Base-by-base conservation (phyloP, 805 yeast species). In the Komagataella ulmi region DNA sequence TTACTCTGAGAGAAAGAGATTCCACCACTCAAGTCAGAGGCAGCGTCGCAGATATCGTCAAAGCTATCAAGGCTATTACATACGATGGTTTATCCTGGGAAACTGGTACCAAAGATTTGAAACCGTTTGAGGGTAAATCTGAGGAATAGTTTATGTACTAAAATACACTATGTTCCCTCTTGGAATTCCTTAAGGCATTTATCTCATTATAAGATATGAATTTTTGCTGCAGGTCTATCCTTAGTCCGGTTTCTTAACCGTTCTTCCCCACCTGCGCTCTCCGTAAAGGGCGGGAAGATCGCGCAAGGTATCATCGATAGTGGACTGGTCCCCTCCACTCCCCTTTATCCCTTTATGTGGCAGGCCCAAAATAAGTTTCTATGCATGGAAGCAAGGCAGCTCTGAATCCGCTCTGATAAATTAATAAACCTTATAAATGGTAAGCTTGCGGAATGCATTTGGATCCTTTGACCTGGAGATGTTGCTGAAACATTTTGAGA, bases 11-110 rank as follows among this genome's bases (percentile, higher is more conserved):
- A 77, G 98, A 91, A 71, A 87, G 99, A 76, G 99, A 91, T 69
- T 78, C 95, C 52, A 93, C 98, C 43, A 85, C 82, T 67, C 99
- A 91, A 76, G 96, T 90, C 49, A 88, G 99, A 76, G 99, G 98
- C 56, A 71, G 87, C 14, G 76, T 83, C 53, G 83, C 78, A 51
- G 89, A 81, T 17, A 77, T 85, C 53, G 68, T 78, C 53, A 76
- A 73, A 50, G 89, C 97, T 49, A 80, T 91, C 59, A 79, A 80
- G 68, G 76, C 73, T 30, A 79, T 91, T 65, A 83, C 93, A 52
- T 83, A 85, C 65, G 77, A 76, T 51, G 90, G 88, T 56, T 76
- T 68, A 49, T 60, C 87, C 17, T 91, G 99, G 99, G 79, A 74
- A 46, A 88, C 87, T 65, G 97, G 95, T 60, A 89, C 96, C 52